Percentiles rank a stretch among this genome's conserved stretches.
Evolutionary conservation across 2,329 filamentous ascomycete species (phyloP).

Genomic region (Paraphaeosphaeria minitans): DNA sequence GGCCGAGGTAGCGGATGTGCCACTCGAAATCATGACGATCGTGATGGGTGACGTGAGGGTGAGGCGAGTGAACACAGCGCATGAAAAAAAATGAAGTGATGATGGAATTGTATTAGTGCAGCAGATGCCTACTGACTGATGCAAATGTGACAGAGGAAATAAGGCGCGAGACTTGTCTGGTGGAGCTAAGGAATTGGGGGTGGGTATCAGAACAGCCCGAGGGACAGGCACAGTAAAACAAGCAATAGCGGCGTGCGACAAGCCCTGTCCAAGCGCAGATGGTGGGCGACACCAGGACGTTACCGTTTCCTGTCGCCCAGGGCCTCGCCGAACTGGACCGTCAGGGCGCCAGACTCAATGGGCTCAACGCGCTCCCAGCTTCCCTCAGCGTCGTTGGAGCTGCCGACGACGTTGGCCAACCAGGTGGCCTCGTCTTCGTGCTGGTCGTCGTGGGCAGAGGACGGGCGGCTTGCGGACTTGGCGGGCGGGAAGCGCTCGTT

Average conservation of each 20-base stretch:
- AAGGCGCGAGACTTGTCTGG: conserved; percentile 12
- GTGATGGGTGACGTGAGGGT: conserved; percentile 2
- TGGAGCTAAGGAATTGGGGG: conserved; percentile 19
- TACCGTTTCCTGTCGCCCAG: conserved; percentile 27
- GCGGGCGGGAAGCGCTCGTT: conserved; percentile 48
- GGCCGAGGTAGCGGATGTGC: background rate
- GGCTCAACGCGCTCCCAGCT: conserved; percentile 39
- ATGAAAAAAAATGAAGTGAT: background rate
- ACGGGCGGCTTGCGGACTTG: conserved; percentile 27
- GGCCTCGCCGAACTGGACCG: conserved; percentile 44
- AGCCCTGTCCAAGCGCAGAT: conserved; percentile 15
- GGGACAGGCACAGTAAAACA: conserved; percentile 25
- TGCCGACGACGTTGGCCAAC: conserved; percentile 39
- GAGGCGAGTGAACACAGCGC: background rate
- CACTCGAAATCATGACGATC: background rate
- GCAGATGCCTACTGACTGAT: background rate
- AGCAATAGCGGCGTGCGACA: conserved; percentile 29
- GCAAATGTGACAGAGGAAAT: conserved; percentile 17
- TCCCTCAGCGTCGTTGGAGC: conserved; percentile 29
- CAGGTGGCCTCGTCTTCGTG: conserved; percentile 45
- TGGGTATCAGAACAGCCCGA: conserved; percentile 35
- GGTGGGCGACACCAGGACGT: conserved; percentile 11
- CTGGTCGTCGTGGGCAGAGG: conserved; percentile 24
- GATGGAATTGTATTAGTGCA: conserved; percentile 11
- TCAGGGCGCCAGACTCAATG: conserved; percentile 42